phyloP scores from a whole-genome alignment of 1,284 basidiomycete species.

The Serendipita sp. region DNA sequence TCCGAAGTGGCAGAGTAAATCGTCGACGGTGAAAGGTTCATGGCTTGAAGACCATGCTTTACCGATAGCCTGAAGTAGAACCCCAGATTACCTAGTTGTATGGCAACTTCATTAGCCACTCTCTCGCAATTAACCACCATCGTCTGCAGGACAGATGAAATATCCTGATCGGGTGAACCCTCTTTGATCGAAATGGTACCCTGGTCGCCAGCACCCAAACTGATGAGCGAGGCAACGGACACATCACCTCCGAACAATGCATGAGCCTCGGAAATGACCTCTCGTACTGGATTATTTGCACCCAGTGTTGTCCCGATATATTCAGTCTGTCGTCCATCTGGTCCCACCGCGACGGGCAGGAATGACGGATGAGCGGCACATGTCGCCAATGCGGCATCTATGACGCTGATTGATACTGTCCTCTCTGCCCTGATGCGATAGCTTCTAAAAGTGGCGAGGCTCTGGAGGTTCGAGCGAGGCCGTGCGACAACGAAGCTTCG shows the following conservation, averaged over 20 bases:
- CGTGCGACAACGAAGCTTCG: neutral
- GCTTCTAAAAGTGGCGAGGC: neutral
- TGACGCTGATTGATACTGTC: neutral
- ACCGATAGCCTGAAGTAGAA: constrained; percentile 8
- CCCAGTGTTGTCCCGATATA: constrained; percentile 8
- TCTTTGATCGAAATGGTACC: neutral
- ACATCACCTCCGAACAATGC: neutral
- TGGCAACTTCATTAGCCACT: neutral
- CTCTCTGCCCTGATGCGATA: too few species aligned
- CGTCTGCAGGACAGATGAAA: neutral
- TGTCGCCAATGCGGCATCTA: neutral
- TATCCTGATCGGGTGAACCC: neutral
- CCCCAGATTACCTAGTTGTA: neutral
- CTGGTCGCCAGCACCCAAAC: constrained; percentile 3
- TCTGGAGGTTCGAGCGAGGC: neutral
- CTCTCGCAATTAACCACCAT: constrained; percentile 7
- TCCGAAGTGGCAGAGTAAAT: constrained; percentile 1
- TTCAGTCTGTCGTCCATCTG: neutral
- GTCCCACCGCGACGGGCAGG: neutral
- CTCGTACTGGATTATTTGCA: constrained; percentile 8
- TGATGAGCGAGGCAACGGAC: neutral
- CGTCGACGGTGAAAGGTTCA: neutral
- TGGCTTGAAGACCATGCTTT: constrained; percentile 7
- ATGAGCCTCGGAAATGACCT: constrained; percentile 6
- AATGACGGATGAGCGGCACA: constrained; percentile 8